Evolutionary conservation across 495 filamentous ascomycete genomes (phyloP).

Genomic region (Rostrohypoxylon terebratum): DNA sequence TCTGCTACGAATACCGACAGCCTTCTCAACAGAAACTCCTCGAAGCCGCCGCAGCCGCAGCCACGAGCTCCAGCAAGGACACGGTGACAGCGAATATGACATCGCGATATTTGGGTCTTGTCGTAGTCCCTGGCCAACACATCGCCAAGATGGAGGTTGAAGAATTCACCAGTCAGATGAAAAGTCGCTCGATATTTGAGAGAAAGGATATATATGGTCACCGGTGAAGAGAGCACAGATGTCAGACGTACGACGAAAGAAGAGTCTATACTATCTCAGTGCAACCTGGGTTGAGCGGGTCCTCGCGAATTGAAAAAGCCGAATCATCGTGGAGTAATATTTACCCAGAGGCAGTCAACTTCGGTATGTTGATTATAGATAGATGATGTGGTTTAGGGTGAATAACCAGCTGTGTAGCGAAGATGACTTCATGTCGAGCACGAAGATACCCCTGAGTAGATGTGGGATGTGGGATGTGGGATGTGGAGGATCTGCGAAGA

Average conservation of each 20-base stretch:
- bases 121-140: conserved; percentile 88
- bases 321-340: not conserved
- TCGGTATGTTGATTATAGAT: not conserved
- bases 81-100: conserved; percentile 76
- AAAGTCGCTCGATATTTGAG: conserved; percentile 40
- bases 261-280: not conserved
- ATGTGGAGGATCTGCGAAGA: not conserved
- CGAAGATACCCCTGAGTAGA: not conserved
- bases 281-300: not conserved
- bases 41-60: conserved; percentile 57
- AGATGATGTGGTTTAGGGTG: not conserved
- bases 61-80: conserved; percentile 43
- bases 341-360: not conserved
- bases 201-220: conserved; percentile 35
- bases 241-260: no score
- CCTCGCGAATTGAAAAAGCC: not conserved
- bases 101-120: conserved; percentile 85
- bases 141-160: conserved; percentile 91
- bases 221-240: conserved; percentile 6
- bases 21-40: conserved; percentile 66
- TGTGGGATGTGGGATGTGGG: not conserved
- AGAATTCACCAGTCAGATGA: conserved; percentile 67
- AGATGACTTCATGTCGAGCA: not conserved
- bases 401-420: not conserved
- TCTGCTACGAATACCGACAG: conserved; percentile 87